A percentile compares a stretch with the other conserved stretches of the same genome.
Conservation (phyloP, 148 eudicot species). For the Polygonum aviculare region DNA sequence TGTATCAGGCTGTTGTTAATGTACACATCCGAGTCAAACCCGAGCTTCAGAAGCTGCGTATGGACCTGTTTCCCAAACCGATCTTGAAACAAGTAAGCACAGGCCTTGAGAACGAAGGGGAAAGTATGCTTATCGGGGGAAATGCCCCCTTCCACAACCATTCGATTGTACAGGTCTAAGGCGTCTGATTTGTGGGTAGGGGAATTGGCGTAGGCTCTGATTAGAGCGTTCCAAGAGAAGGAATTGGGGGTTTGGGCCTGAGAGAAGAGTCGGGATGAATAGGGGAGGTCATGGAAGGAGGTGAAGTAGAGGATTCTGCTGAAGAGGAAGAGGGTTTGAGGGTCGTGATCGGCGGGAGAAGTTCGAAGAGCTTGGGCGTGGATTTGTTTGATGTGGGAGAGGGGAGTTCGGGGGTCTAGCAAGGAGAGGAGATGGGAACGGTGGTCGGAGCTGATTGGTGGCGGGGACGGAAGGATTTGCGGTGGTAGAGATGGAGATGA, state of each 20-base stretch:
- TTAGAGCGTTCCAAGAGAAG: slow-evolving; percentile 58
- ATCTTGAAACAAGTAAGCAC: slow-evolving; percentile 46
- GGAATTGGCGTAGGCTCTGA: slow-evolving; percentile 46
- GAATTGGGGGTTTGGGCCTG: slow-evolving; percentile 40
- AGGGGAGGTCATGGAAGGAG: slow-evolving; percentile 31
- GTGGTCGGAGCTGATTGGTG: slow-evolving; percentile 12
- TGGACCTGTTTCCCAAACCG: slow-evolving; percentile 45
- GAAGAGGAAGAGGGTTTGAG: slow-evolving; percentile 22
- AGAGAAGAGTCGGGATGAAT: slow-evolving; percentile 31
- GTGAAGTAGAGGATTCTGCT: slow-evolving; percentile 44
- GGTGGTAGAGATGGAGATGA: neutral
- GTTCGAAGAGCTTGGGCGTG: slow-evolving; percentile 62
- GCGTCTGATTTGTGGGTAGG: slow-evolving; percentile 28
- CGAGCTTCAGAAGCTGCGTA: slow-evolving; percentile 46
- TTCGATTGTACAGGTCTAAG: slow-evolving; percentile 24
- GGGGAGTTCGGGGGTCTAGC: slow-evolving; percentile 33
- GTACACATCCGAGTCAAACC: slow-evolving; percentile 47
- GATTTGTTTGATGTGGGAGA: slow-evolving; percentile 52
- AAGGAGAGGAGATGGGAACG: slow-evolving; percentile 34
- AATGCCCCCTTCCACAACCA: slow-evolving; percentile 28
- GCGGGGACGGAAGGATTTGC: neutral
- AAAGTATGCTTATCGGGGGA: slow-evolving; percentile 65
- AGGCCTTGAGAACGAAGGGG: slow-evolving; percentile 63
- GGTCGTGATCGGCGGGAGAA: slow-evolving; percentile 21
- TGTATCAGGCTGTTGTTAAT: slow-evolving; percentile 54